Evolutionary conservation across 2,329 filamentous ascomycete genomes (phyloP), one percentile per base, ranked within the genome.

Genomic region (Fusarium irregulare): DNA sequence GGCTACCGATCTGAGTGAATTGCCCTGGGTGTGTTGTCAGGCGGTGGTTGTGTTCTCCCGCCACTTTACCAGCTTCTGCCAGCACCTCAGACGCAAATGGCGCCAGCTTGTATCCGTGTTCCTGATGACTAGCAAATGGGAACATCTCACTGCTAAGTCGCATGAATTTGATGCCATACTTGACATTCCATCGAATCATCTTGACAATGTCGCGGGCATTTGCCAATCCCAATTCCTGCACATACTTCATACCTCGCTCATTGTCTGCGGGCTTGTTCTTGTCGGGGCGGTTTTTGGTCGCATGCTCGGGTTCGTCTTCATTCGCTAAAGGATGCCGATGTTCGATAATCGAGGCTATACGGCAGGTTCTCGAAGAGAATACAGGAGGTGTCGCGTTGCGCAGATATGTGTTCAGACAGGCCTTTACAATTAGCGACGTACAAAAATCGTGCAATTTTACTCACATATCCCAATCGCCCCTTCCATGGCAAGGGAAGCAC

Each of bases 121-220:
- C 91, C 25, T 88, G 86, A 75, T 98, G 95, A 70, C 93, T 97
- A 3, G 95, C 95, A 78, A 98, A 98, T 0, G 95, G 95, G 70
- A 98, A 98, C 92, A 98, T 98, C 73, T 98, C 95, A 57, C 93
- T 97, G 72, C 93, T 97, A 21, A 98, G 84, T 2, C 95, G 89
- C 88, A 98, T 89, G 78, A 98, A 98, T 72, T 90, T 94, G 80
- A 98, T 98, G 41, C 91, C 91, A 70, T 95, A 98, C 72, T 89
- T 92, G 70, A 97, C 91, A 76, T 98, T 98, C 95, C 95, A 98
- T 3, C 89, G 87, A 11, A 98, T 76, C 88, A 98, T 93, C 79
- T 97, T 97, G 60, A 87, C 82, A 32, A 98, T 88, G 73, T 98
- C 95, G 42, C 88, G 86, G 2, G 92, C 92, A 78, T 98, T 98